Evolutionary conservation across 495 filamentous ascomycete species (phyloP), one percentile per base, ranked within the genome.

Genomic region (Hyaloscypha hepaticicola): DNA sequence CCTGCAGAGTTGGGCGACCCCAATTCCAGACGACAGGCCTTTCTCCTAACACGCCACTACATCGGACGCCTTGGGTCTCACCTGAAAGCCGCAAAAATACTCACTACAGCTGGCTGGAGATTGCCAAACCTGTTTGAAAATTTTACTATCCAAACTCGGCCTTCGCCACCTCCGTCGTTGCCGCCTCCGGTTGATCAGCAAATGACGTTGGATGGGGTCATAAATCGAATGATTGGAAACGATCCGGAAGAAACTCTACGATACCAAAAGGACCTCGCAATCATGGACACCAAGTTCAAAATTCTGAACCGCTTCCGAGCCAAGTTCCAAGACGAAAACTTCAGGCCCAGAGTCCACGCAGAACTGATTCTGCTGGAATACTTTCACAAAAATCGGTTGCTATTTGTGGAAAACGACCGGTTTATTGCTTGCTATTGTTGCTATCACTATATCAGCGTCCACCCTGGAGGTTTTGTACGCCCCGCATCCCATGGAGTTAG

Each of bases 391-490:
- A 63, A 45, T 22, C 28, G 57, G 5, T 34, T 72, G 8, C 34
- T 28, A 14, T 74, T 74, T 50, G 67, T 66, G 5, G 65, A 63
- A 25, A 49, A 57, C 16, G 71, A 74, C 57, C 55, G 57, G 50
- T 74, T 66, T 29, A 65, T 74, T 57, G 71, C 66, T 50, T 74
- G 71, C 34, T 67, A 72, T 25, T 73, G 69, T 49, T 74, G 71
- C 51, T 70, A 70, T 57, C 63, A 71, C 29, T 74, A 74, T 53
- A 72, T 73, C 53, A 68, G 34, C 27, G 22, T 68, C 58, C 71
- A 74, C 29, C 72, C 71, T 25, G 71, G 67, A 16, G 60, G 64
- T 7, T 69, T 73, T 61, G 65, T 73, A 31, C 34, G 58, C 7
- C 71, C 69, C 26, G 22, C 60, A 2, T 73, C 67, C 41, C 69